phyloP scores from a whole-genome alignment of 2,329 filamentous ascomycete genomes.

The Aspergillus fumigatus region DNA sequence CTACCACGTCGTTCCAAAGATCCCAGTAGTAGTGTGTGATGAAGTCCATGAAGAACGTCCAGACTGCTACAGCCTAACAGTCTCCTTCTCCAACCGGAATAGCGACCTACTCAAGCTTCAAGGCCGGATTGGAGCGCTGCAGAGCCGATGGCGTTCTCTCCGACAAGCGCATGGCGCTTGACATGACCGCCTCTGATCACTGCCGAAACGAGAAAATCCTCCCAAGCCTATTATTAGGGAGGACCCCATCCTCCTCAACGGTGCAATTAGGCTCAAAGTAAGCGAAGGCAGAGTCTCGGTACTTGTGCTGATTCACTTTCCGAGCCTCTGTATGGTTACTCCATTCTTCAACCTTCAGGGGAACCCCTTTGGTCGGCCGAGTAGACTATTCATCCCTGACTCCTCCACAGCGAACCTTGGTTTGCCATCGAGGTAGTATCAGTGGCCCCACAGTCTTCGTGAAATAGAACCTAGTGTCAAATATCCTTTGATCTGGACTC shows the following conservation, averaged over 20 bases:
- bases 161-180: conserved; percentile 11
- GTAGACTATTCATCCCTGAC: background rate
- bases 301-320: background rate
- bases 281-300: conserved; percentile 6
- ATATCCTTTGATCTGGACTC: background rate
- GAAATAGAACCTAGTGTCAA: background rate
- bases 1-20: background rate
- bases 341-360: background rate
- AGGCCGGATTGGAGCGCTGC: conserved; percentile 1
- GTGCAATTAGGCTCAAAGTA: conserved; percentile 11
- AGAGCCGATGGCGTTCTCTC: conserved; percentile 8
- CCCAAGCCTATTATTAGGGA: conserved; percentile 8
- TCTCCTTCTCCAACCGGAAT: conserved; percentile 7
- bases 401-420: background rate
- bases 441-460: background rate
- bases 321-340: background rate
- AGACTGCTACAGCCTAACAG: background rate
- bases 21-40: background rate
- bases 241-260: conserved; percentile 9
- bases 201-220: conserved; percentile 20
- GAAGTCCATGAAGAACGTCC: background rate
- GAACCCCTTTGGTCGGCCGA: background rate
- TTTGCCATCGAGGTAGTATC: background rate
- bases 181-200: conserved; percentile 17
- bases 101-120: conserved; percentile 4